These are phyloP conservation scores for Grosmannia huntii DNA, from an alignment of 2,329 filamentous ascomycete genomes.

Conservation along the genomic window DNA sequence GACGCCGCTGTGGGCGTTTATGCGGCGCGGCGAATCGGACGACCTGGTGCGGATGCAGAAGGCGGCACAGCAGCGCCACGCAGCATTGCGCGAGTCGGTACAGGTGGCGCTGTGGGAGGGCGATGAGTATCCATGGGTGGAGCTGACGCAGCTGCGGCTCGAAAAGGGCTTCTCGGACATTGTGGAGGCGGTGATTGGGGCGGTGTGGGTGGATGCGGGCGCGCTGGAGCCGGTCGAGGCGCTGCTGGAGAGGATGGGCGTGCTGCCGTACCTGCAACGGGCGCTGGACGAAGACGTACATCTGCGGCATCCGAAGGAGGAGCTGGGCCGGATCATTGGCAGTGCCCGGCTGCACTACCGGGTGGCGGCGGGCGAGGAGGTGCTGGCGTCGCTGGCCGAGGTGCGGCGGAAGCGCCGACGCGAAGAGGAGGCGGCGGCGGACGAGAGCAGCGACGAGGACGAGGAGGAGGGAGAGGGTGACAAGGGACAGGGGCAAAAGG, in stretches of 20 bases:
- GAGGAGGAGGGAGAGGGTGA: not conserved
- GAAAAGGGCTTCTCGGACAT: slow-evolving; percentile 77
- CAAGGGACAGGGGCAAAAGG: not conserved
- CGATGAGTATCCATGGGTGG: slow-evolving; percentile 60
- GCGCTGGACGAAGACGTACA: slow-evolving; percentile 47
- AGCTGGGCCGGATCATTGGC: slow-evolving; percentile 47
- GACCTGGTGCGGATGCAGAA: slow-evolving; percentile 26
- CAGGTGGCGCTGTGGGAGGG: slow-evolving; percentile 34
- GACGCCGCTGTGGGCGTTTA: slow-evolving; percentile 52
- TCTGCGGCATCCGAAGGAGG: slow-evolving; percentile 53
- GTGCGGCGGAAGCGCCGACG: slow-evolving; percentile 12
- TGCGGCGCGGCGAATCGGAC: slow-evolving; percentile 40
- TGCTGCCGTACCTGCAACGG: slow-evolving; percentile 49
- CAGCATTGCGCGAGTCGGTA: slow-evolving; percentile 35
- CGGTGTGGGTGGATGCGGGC: slow-evolving; percentile 71
- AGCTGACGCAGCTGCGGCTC: slow-evolving; percentile 50
- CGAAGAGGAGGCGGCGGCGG: slow-evolving; percentile 4
- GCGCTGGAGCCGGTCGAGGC: slow-evolving; percentile 43
- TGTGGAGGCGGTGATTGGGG: slow-evolving; percentile 68
- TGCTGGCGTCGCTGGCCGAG: slow-evolving; percentile 4
- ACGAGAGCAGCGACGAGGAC: slow-evolving; percentile 8
- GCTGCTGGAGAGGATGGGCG: slow-evolving; percentile 50
- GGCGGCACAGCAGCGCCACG: slow-evolving; percentile 30
- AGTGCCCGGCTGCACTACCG: slow-evolving; percentile 41
- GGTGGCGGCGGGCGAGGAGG: slow-evolving; percentile 10